Percentiles rank a stretch among this genome's conserved stretches.
phyloP scores from a whole-genome alignment of 805 yeast species.

The Kockiozyma suomiensis region DNA sequence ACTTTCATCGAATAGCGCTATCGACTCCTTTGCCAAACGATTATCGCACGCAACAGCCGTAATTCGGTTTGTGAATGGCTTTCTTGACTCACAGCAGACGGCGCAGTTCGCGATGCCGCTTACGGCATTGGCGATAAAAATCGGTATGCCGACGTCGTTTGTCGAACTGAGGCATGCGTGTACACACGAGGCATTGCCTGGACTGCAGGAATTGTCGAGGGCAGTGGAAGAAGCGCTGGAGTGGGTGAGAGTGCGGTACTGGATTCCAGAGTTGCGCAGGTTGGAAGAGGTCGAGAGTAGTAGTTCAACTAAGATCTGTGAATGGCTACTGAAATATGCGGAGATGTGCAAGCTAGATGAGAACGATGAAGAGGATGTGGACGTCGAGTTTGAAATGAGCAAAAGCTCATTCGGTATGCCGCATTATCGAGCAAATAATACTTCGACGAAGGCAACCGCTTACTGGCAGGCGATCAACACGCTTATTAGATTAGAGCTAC shows the following conservation, averaged over 20 bases:
- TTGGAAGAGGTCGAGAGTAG: not conserved
- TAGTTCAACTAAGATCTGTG: not conserved
- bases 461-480: constrained; percentile 1
- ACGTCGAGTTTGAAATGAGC: not conserved
- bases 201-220: constrained; percentile 65
- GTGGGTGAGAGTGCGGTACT: constrained; percentile 77
- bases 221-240: constrained; percentile 61
- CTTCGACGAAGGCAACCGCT: not conserved
- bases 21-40: constrained; percentile 48
- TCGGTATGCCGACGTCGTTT: constrained; percentile 74
- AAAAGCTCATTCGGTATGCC: constrained; percentile 2
- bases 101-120: constrained; percentile 77
- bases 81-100: constrained; percentile 83
- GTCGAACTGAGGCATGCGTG: constrained; percentile 90
- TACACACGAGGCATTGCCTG: constrained; percentile 85
- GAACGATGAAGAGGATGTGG: not conserved
- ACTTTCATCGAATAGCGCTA: constrained; percentile 31
- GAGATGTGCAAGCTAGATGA: not conserved
- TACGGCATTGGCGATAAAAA: constrained; percentile 66
- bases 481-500: not conserved
- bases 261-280: constrained; percentile 49
- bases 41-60: constrained; percentile 50
- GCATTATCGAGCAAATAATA: not conserved
- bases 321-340: not conserved
- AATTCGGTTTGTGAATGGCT: constrained; percentile 74